Conservation (phyloP, 305 asterid species). For the Fraxinus platypoda region DNA sequence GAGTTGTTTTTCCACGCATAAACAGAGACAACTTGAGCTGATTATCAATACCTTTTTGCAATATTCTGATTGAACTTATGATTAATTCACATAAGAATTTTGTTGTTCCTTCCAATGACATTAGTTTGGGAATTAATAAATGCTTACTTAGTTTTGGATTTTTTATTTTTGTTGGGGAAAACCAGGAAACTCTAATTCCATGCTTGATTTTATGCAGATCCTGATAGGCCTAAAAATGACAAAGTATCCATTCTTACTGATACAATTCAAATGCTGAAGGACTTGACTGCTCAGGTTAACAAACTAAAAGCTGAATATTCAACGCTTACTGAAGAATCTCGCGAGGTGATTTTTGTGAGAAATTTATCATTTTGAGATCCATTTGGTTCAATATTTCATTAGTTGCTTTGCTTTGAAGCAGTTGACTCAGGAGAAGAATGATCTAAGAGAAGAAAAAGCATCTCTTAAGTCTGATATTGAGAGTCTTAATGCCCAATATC, state of each 20-base stretch:
- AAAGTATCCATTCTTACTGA: slow-evolving; percentile 91
- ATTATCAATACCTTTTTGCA: slow-evolving; percentile 1
- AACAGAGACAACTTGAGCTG: neutral
- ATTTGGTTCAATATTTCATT: slow-evolving; percentile 21
- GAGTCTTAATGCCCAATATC: slow-evolving; percentile 68
- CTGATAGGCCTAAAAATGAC: slow-evolving; percentile 94
- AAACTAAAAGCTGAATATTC: slow-evolving; percentile 72
- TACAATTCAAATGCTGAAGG: slow-evolving; percentile 85
- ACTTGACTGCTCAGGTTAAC: slow-evolving; percentile 74
- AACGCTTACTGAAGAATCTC: slow-evolving; percentile 83
- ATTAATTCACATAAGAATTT: neutral
- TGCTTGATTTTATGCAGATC: slow-evolving; percentile 58
- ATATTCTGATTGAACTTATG: neutral
- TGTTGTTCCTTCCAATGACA: slow-evolving; percentile 10
- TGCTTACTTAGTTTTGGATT: neutral
- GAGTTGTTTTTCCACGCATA: neutral
- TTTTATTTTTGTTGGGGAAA: slow-evolving; percentile 4
- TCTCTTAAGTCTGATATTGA: slow-evolving; percentile 87
- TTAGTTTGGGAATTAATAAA: neutral
- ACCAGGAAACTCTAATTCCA: slow-evolving; percentile 8
- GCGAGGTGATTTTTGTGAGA: slow-evolving; percentile 56
- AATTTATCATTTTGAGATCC: slow-evolving; percentile 5
- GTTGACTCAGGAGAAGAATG: slow-evolving; percentile 96
- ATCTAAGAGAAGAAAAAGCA: slow-evolving; percentile 92
- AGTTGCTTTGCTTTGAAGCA: slow-evolving; percentile 33